phyloP scores from a whole-genome alignment of 768 basidiomycete species.

The Neoboletus subvelutipes region DNA sequence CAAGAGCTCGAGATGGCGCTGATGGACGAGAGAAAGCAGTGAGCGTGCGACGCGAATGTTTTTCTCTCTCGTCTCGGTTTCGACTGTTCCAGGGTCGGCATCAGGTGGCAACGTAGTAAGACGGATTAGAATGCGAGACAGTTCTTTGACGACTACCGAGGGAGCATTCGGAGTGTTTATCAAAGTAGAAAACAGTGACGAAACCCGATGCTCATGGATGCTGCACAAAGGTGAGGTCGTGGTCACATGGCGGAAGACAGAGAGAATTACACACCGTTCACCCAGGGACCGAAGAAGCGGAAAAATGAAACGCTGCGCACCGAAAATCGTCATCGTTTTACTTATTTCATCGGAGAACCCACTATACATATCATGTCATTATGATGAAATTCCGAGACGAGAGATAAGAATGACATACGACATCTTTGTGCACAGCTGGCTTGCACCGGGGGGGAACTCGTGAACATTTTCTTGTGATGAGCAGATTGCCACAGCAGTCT shows the following conservation, averaged over 20 bases:
- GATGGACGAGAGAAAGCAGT: slow-evolving; percentile 59
- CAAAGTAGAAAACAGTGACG: slow-evolving; percentile 30
- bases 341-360: slow-evolving; percentile 48
- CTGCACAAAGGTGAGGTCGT: slow-evolving; percentile 21
- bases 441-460: slow-evolving; percentile 38
- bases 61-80: slow-evolving; percentile 9
- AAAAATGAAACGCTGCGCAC: slow-evolving; percentile 54
- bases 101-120: slow-evolving; percentile 13
- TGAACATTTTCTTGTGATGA: slow-evolving; percentile 59
- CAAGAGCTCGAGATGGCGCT: slow-evolving; percentile 58
- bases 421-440: slow-evolving; percentile 44
- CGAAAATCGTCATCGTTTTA: slow-evolving; percentile 45
- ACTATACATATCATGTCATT: slow-evolving; percentile 30
- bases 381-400: neutral
- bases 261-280: slow-evolving; percentile 37
- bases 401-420: slow-evolving; percentile 40
- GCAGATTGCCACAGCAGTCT: slow-evolving; percentile 63
- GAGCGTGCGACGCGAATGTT: slow-evolving; percentile 19
- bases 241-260: neutral
- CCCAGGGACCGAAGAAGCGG: slow-evolving; percentile 49
- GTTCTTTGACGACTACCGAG: slow-evolving; percentile 18
- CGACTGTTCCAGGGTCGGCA: neutral
- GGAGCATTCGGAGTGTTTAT: slow-evolving; percentile 29
- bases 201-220: slow-evolving; percentile 30
- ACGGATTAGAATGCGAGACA: slow-evolving; percentile 24